phyloP scores from a whole-genome alignment of 192 early-diverging fungal genomes.

The Coemansia sp. region DNA sequence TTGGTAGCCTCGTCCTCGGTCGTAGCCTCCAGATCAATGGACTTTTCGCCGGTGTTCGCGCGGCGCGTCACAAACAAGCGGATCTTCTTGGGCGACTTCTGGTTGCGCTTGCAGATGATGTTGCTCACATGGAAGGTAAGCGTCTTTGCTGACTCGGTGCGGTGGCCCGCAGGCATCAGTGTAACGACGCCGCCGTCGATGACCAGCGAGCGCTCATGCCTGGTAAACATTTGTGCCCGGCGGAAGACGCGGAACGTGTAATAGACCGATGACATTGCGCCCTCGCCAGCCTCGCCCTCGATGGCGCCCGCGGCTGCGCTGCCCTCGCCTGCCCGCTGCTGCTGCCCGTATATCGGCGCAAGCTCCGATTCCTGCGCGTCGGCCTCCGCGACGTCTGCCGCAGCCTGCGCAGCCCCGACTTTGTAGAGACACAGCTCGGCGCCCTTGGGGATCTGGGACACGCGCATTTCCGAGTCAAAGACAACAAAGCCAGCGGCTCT shows the following conservation, averaged over 20 bases:
- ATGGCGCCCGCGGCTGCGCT: neutral
- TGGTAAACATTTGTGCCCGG: conserved; percentile 81
- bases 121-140: conserved; percentile 67
- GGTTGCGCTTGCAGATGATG: conserved; percentile 70
- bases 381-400: conserved; percentile 4
- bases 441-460: conserved; percentile 57
- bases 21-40: conserved; percentile 77
- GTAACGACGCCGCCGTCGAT: conserved; percentile 94
- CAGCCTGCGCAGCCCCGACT: conserved; percentile 21
- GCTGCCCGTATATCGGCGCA: conserved; percentile 20
- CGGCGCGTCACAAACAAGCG: conserved; percentile 65
- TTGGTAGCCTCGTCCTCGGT: conserved; percentile 55
- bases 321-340: conserved; percentile 13
- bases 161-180: conserved; percentile 78
- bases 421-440: conserved; percentile 48
- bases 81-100: conserved; percentile 67
- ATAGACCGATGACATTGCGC: conserved; percentile 33
- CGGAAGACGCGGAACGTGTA: conserved; percentile 84
- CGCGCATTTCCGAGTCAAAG: conserved; percentile 74
- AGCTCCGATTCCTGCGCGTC: conserved; percentile 2
- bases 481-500: conserved; percentile 68
- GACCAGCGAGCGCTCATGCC: conserved; percentile 83
- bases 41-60: conserved; percentile 61
- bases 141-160: conserved; percentile 84
- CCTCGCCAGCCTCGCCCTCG: conserved; percentile 4